These are phyloP conservation scores for Rhododendron mucronatum DNA, from an alignment of 148 eudicot species.

Conservation along the genomic window DNA sequence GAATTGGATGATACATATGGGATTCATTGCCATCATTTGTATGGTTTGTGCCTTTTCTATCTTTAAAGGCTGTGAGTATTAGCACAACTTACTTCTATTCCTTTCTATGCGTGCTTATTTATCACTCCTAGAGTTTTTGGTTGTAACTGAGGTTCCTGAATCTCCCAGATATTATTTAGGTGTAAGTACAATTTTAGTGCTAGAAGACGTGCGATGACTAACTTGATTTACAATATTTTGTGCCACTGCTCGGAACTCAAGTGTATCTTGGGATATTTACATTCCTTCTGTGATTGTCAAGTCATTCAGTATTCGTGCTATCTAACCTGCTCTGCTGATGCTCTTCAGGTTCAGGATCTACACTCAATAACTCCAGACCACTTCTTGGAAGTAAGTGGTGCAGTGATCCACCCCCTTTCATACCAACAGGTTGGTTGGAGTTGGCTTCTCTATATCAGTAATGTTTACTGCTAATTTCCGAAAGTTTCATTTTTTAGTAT, in stretches of 20 bases:
- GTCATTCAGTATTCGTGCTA: background rate
- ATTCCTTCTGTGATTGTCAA: background rate
- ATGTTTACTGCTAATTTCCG: background rate
- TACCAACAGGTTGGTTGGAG: slow-evolving; percentile 81
- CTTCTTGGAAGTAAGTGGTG: slow-evolving; percentile 98
- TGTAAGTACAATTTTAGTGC: background rate
- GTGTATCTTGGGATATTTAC: background rate
- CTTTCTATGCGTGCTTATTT: background rate
- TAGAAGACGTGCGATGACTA: background rate
- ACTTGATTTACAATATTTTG: background rate
- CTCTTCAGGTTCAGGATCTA: slow-evolving; percentile 83
- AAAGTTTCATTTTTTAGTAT: background rate
- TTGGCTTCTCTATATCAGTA: slow-evolving; percentile 6
- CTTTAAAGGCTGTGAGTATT: background rate
- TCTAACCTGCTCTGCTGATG: slow-evolving; percentile 14
- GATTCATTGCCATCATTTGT: background rate
- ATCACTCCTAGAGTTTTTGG: background rate
- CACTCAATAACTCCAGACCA: slow-evolving; percentile 86
- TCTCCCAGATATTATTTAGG: background rate
- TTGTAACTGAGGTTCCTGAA: background rate
- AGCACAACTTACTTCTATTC: background rate
- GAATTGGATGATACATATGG: background rate
- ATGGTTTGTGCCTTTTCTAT: background rate
- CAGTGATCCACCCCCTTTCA: slow-evolving; percentile 87
- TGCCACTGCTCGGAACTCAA: background rate